phyloP scores from a whole-genome alignment of 768 basidiomycete genomes.

The Naematelia encephala region DNA sequence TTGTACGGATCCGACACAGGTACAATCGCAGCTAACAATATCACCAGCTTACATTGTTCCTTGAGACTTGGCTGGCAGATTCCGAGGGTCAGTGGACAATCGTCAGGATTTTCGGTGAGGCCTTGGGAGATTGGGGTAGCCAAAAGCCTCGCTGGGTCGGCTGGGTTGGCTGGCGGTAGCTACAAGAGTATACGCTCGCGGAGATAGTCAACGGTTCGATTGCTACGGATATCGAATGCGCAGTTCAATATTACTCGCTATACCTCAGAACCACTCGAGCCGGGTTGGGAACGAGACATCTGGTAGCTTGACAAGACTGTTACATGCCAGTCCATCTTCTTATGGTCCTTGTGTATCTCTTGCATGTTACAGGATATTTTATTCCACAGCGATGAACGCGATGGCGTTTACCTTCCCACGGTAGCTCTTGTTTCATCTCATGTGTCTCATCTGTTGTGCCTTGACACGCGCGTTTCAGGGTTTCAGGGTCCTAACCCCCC shows the following conservation, averaged over 20 bases:
- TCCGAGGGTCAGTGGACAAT: conserved; percentile 35
- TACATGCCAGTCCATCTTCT: too few species aligned
- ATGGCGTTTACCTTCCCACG: neutral
- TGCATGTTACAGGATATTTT: neutral
- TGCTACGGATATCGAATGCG: too few species aligned
- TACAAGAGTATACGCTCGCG: too few species aligned
- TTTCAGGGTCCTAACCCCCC: too few species aligned
- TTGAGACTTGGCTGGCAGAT: conserved; percentile 37
- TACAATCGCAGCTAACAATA: neutral
- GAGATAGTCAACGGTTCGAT: too few species aligned
- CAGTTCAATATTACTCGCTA: too few species aligned
- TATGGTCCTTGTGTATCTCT: too few species aligned
- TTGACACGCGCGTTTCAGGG: neutral
- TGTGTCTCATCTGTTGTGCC: neutral
- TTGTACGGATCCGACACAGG: neutral
- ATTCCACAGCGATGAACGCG: neutral
- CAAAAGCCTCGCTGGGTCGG: conserved; percentile 34
- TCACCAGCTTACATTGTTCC: conserved; percentile 34
- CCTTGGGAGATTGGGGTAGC: conserved; percentile 33
- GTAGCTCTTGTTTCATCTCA: neutral
- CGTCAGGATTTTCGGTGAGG: conserved; percentile 24
- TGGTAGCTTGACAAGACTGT: too few species aligned
- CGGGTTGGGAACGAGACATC: too few species aligned
- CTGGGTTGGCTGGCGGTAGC: conserved; percentile 45
- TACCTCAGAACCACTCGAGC: too few species aligned